Conservation (phyloP, 2,329 filamentous ascomycete genomes). For the Aureobasidium namibiae region DNA sequence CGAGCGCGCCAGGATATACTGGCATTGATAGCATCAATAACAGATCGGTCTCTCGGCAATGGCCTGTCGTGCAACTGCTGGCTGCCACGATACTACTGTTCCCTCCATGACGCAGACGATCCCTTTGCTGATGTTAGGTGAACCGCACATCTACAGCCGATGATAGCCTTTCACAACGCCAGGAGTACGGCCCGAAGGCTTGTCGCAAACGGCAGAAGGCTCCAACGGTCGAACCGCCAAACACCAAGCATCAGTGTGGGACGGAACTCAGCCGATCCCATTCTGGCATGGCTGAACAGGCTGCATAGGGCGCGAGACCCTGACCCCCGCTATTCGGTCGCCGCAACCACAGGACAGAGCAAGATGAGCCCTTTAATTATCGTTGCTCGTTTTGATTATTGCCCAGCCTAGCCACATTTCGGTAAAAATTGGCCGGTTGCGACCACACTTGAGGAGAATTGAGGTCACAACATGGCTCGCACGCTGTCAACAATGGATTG, state of each 20-base stretch:
- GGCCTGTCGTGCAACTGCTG: not conserved
- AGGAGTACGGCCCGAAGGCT: slow-evolving; percentile 11
- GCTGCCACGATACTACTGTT: not conserved
- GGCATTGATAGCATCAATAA: not conserved
- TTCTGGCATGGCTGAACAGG: not conserved
- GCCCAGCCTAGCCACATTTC: not conserved
- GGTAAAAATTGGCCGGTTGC: not conserved
- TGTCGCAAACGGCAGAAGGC: slow-evolving; percentile 6
- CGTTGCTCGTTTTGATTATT: slow-evolving; percentile 9
- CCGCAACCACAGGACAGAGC: not conserved
- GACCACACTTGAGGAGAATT: not conserved
- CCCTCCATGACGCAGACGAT: not conserved
- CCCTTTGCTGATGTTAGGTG: not conserved
- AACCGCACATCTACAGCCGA: not conserved
- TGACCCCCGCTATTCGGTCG: slow-evolving; percentile 11
- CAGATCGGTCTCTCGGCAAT: not conserved
- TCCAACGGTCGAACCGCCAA: slow-evolving; percentile 7
- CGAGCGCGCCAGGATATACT: not conserved
- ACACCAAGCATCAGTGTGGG: slow-evolving; percentile 11
- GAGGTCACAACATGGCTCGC: not conserved
- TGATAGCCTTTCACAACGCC: slow-evolving; percentile 1
- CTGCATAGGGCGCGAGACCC: slow-evolving; percentile 8
- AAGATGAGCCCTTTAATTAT: slow-evolving; percentile 8
- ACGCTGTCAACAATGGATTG: not conserved
- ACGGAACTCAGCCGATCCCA: slow-evolving; percentile 11